These are phyloP conservation scores for Aspergillus sclerotiicarbonarius DNA, from an alignment of 495 filamentous ascomycete genomes.

Conservation along the genomic window DNA sequence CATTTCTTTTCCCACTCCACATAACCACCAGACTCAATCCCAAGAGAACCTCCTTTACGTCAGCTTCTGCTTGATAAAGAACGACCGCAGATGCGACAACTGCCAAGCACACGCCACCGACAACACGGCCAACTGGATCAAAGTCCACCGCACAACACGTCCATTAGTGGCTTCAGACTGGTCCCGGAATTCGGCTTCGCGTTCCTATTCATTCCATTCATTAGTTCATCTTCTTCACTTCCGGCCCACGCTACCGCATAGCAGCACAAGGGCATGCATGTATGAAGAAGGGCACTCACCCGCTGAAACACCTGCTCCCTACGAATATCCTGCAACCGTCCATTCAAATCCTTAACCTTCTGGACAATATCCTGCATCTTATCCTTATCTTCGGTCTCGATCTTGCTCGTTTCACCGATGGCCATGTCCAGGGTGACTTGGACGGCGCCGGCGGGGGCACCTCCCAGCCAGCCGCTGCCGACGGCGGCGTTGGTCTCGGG, in stretches of 20 bases:
- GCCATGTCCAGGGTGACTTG: conserved; percentile 85
- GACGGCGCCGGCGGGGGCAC: conserved; percentile 67
- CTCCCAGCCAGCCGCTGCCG: conserved; percentile 64
- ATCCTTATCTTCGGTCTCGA: conserved; percentile 89
- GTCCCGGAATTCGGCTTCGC: conserved; percentile 96
- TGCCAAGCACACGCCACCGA: conserved; percentile 96
- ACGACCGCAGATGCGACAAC: conserved; percentile 86
- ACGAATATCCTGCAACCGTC: conserved; percentile 81
- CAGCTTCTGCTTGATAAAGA: conserved; percentile 99
- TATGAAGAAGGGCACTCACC: conserved; percentile 51
- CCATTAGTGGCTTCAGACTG: conserved; percentile 93
- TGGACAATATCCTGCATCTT: conserved; percentile 90
- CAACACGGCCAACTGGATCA: conserved; percentile 86
- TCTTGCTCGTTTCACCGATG: conserved; percentile 92
- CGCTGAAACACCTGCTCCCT: conserved; percentile 95
- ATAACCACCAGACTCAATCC: not conserved
- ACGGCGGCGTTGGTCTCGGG: conserved; percentile 63
- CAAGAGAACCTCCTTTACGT: conserved; percentile 43
- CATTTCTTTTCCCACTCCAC: not conserved
- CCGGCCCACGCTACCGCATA: too few relatives aligned
- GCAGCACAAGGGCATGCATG: not conserved
- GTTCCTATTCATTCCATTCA: conserved; percentile 59
- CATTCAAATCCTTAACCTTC: conserved; percentile 87
- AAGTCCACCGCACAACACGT: conserved; percentile 89
- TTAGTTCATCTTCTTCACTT: conserved; percentile 3